Base-by-base conservation (phyloP, 2,329 filamentous ascomycete genomes). In the Stachybotrys chlorohalonatus region DNA sequence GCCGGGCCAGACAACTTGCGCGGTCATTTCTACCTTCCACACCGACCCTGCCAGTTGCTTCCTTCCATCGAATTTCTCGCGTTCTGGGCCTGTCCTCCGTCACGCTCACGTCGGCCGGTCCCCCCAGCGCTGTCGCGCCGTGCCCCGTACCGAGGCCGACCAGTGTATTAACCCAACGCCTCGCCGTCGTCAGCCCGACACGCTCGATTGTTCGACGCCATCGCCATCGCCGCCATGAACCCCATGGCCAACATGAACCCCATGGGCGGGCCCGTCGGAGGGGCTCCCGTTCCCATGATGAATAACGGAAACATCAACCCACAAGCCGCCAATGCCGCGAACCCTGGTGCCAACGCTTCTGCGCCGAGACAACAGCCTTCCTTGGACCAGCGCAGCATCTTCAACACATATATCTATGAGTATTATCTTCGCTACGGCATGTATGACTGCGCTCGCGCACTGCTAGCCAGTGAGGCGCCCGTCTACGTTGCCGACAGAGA, bases 331-430 rank as follows among this genome's bases (percentile, higher is more conserved):
- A 54, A 62, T 24, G 65, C 63, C 31, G 64, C 63, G 49, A 67
- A 64, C 48, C 63, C 66, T 49, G 66, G 64, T 30, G 61, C 65
- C 47, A 63, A 66, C 51, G 65, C 65, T 53, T 64, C 66, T 52
- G 63, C 57, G 59, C 63, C 62, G 55, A 73, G 75, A 55, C 70
- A 74, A 58, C 73, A 70, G 59, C 69, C 70, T 57, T 75, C 71
- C 59, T 75, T 77, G 51, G 70, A 67, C 57, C 76, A 75, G 61
- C 82, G 80, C 59, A 74, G 78, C 51, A 73, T 84, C 56, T 79
- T 94, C 52, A 92, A 93, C 73, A 93, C 89, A 17, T 92, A 92
- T 70, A 94, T 94, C 61, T 94, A 93, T 78, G 89, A 94, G 66
- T 93, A 94, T 70, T 93, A 97, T 60, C 77, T 96, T 61, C 90